These are phyloP conservation scores for Pseudocercospora fuligena DNA, from an alignment of 2,329 filamentous ascomycete species.

Conservation along the genomic window DNA sequence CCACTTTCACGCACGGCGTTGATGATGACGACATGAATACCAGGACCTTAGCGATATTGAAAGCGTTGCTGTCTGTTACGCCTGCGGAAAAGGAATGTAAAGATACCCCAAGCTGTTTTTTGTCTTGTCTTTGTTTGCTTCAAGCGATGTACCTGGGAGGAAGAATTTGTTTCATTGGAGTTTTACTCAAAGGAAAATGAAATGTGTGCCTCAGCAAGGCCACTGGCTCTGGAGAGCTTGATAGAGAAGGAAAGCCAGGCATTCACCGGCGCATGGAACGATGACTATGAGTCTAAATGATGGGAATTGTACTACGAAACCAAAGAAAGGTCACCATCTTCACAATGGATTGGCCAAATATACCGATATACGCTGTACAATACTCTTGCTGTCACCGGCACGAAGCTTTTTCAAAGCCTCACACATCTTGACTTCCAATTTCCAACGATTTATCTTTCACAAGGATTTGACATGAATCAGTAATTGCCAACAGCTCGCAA, in stretches of 20 bases:
- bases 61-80: slow-evolving; percentile 21
- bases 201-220: slow-evolving; percentile 24
- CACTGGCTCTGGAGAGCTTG: slow-evolving; percentile 23
- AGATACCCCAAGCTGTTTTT: slow-evolving; percentile 29
- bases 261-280: slow-evolving; percentile 14
- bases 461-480: slow-evolving; percentile 1
- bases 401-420: neutral
- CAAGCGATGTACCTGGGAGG: slow-evolving; percentile 12
- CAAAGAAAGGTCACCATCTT: neutral
- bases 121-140: slow-evolving; percentile 18
- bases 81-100: slow-evolving; percentile 25
- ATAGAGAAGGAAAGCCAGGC: slow-evolving; percentile 16
- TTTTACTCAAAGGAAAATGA: slow-evolving; percentile 3
- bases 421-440: neutral
- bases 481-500: slow-evolving; percentile 1
- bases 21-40: slow-evolving; percentile 25
- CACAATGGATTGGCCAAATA: neutral
- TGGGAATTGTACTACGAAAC: slow-evolving; percentile 23
- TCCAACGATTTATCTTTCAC: slow-evolving; percentile 1
- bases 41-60: slow-evolving; percentile 23
- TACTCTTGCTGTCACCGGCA: slow-evolving; percentile 11
- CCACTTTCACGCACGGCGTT: slow-evolving; percentile 15
- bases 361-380: slow-evolving; percentile 11
- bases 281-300: slow-evolving; percentile 24
- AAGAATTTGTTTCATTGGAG: slow-evolving; percentile 15